Evolutionary conservation across 2,329 filamentous ascomycete species (phyloP).

Genomic region (Talaromyces piceae): DNA sequence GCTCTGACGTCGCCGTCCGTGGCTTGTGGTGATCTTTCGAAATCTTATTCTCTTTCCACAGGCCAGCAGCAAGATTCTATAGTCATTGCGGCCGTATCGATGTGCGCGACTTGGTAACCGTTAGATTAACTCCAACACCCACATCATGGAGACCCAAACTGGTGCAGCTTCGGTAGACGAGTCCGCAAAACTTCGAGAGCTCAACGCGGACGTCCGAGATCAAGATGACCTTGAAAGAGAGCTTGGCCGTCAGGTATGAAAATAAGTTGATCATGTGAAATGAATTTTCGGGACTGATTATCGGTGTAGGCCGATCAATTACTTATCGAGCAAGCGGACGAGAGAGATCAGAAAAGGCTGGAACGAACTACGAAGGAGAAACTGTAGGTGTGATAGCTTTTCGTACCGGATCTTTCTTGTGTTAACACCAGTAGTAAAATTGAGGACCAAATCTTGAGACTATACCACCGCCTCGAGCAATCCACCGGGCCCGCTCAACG

Average conservation of each 20-base stretch:
- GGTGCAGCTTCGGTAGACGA: constrained; percentile 29
- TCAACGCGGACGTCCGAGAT: constrained; percentile 66
- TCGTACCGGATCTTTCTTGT: neutral
- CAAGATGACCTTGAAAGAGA: constrained; percentile 88
- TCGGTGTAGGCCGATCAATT: constrained; percentile 48
- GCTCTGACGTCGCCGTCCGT: neutral
- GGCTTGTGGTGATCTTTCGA: neutral
- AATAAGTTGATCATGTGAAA: neutral
- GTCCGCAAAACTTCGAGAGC: constrained; percentile 53
- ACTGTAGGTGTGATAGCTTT: constrained; percentile 24
- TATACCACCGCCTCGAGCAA: constrained; percentile 50
- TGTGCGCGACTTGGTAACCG: neutral
- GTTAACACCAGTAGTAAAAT: constrained; percentile 43
- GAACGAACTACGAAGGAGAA: constrained; percentile 49
- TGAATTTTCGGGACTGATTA: neutral
- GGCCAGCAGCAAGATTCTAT: neutral
- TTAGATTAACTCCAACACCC: neutral
- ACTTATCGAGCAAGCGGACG: constrained; percentile 55
- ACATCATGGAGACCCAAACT: neutral
- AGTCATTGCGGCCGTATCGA: neutral
- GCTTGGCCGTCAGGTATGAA: constrained; percentile 55
- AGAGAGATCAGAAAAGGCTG: constrained; percentile 55
- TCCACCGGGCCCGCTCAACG: constrained; percentile 46
- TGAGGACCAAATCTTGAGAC: constrained; percentile 55
- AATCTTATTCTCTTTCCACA: neutral